Percentiles rank a stretch among this genome's conserved stretches.
Conservation (phyloP, 202 grass and related monocot genomes). For the Musa balbisiana region DNA sequence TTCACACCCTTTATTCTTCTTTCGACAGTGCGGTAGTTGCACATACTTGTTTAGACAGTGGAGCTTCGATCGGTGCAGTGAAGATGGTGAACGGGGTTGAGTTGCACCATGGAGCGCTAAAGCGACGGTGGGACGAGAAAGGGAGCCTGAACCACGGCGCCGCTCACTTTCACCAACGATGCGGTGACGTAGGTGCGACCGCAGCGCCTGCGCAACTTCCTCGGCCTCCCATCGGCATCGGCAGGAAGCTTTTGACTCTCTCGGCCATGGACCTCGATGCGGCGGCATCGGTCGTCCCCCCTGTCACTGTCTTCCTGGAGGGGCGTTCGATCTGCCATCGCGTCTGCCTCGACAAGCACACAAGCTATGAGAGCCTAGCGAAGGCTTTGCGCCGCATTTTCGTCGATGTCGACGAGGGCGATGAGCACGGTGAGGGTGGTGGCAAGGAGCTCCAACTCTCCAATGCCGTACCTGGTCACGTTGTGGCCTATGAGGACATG, state of each 20-base stretch:
- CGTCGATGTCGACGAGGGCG: slow-evolving; percentile 30
- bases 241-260: slow-evolving; percentile 47
- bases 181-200: not conserved
- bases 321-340: slow-evolving; percentile 83
- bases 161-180: not conserved
- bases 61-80: not conserved
- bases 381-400: slow-evolving; percentile 54
- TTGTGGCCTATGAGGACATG: slow-evolving; percentile 93
- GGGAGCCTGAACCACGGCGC: not conserved
- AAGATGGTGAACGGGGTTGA: not conserved
- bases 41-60: no score
- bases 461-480: slow-evolving; percentile 75
- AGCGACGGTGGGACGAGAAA: slow-evolving; percentile 5
- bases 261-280: slow-evolving; percentile 36
- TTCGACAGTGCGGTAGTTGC: not conserved
- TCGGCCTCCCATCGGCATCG: slow-evolving; percentile 15
- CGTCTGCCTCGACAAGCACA: slow-evolving; percentile 52
- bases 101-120: not conserved
- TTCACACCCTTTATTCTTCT: not conserved
- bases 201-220: slow-evolving; percentile 29
- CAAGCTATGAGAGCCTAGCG: slow-evolving; percentile 60
- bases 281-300: slow-evolving; percentile 51
- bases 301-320: slow-evolving; percentile 75
- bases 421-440: slow-evolving; percentile 2
- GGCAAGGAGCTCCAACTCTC: slow-evolving; percentile 37